phyloP scores from a whole-genome alignment of 495 filamentous ascomycete species.

The Aspergillus baeticus region DNA sequence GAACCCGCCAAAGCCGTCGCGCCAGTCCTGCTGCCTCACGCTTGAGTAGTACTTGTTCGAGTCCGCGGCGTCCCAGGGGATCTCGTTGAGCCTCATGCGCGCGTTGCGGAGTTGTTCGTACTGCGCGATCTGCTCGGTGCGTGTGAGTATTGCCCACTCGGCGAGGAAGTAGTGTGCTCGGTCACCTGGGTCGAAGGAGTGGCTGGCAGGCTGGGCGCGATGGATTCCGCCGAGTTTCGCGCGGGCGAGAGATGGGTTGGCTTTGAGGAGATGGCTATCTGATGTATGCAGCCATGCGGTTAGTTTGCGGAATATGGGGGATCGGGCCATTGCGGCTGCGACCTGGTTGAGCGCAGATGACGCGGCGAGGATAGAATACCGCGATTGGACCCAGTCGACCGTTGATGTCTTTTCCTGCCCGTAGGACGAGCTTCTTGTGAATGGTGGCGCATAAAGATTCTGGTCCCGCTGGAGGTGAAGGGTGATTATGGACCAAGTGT shows the following conservation, averaged over 20 bases:
- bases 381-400: conserved; percentile 27
- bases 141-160: conserved; percentile 21
- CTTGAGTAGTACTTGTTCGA: not conserved
- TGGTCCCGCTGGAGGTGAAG: conserved; percentile 32
- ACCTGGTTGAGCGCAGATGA: conserved; percentile 24
- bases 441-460: conserved; percentile 24
- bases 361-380: conserved; percentile 25
- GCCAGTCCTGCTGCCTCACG: not conserved
- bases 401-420: conserved; percentile 23
- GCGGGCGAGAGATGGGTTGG: conserved; percentile 20
- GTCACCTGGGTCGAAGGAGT: conserved; percentile 29
- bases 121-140: conserved; percentile 13
- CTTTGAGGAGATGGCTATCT: conserved; percentile 14
- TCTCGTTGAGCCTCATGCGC: not conserved
- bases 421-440: not conserved
- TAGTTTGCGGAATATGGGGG: conserved; percentile 15
- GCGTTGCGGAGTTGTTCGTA: conserved; percentile 25
- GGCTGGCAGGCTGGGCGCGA: conserved; percentile 42
- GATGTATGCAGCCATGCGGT: conserved; percentile 13
- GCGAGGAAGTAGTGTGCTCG: conserved; percentile 35
- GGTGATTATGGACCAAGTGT: conserved; percentile 38
- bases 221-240: conserved; percentile 42
- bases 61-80: not conserved
- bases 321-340: conserved; percentile 34
- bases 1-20: not conserved